Evolutionary conservation across 1,284 basidiomycete species (phyloP), one percentile per base, ranked within the genome.

Genomic region (Vanrija pseudolonga): DNA sequence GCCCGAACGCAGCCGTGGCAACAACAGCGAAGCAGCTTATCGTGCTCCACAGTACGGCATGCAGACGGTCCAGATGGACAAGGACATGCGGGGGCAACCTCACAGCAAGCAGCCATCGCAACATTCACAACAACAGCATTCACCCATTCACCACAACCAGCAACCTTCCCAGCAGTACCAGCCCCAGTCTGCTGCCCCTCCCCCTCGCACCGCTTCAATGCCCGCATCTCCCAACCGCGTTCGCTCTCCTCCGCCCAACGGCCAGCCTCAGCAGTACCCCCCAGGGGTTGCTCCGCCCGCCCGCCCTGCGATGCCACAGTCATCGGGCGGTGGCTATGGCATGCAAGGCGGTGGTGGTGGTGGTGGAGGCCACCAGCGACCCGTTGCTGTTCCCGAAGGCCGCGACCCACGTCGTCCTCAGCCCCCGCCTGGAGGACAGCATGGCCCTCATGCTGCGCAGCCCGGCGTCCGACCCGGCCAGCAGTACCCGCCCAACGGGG

Each of bases 41-140:
- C 85, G 86, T 60, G 86, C 89, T 9, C 90, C 92, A 20, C 88
- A 90, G 67, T 97, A 95, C 71, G 92, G 93, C 63, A 86, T 89
- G 82, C 93, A 96, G 72, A 89, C 90, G 71, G 85, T 88, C 19
- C 89, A 87, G 57, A 89, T 96, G 81, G 89, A 93, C 69, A 87
- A 91, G 65, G 90, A 94, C 51, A 60, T 79, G 50, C 60, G 65
- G 19, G 50, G 40, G 6, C 41, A 22, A 38, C 37, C 46, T 52
- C 53, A 12, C 60, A 53, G 23, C 50, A 56, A 51, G 38, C 64
- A 61, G 44, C 62, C 49, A 37, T 60, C 44, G 4, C 63, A 61
- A 38, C 55, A 44, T 8, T 24, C 36, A 5, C 37, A 23, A 15
- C 50, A 51, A 17, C 54, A 53, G 17, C 23, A 39, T 47, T 55